Evolutionary conservation across 306 rosid species (phyloP), one percentile per base, ranked within the genome.

Genomic region (Boehmeria nivea): DNA sequence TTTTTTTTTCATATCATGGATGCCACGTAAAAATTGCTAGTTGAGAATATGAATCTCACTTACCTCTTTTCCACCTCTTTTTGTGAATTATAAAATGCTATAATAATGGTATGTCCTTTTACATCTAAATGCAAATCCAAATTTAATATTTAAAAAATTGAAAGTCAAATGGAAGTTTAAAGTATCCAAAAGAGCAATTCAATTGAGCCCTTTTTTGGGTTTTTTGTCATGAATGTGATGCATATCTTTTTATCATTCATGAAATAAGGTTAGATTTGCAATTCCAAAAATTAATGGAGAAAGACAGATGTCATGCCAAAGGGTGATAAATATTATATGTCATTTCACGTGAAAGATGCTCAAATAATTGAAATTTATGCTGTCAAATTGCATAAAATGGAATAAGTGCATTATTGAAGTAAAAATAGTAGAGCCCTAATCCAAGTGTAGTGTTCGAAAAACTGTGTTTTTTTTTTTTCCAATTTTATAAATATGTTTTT

Each of bases 301-400:
- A n/a, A 36, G 40, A 38, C 31, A 22, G 20, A 36, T 43, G 56
- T 52, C 48, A 59, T 66, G 68, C 64, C 72, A 72, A 70, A 69
- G 64, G 57, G 54, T 57, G 58, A 57, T 21, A 22, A 20, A 16
- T 27, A 16, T 24, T 18, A 59, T 64, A 38, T 21, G 34, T 51
- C 39, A 54, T 67, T 47, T 24, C 68, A 76, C 34, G 71, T 54
- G 61, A 51, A 51, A 63, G 75, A 67, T 76, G 62, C 76, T 47
- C 62, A 65, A 60, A 28, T 39, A 64, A 67, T 65, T 55, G 33
- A 45, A 6, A 52, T 47, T 40, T 22, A 3, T 27, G 31, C 1
- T 65, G 12, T 24, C 24, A 17, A 24, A 43, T 28, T 72, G 36
- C 40, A 27, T 37, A 31, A 57, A 67, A 45, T 27, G 56, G 63